Evolutionary conservation across 768 basidiomycete genomes (phyloP).

Genomic region (Kwoniella pini): DNA sequence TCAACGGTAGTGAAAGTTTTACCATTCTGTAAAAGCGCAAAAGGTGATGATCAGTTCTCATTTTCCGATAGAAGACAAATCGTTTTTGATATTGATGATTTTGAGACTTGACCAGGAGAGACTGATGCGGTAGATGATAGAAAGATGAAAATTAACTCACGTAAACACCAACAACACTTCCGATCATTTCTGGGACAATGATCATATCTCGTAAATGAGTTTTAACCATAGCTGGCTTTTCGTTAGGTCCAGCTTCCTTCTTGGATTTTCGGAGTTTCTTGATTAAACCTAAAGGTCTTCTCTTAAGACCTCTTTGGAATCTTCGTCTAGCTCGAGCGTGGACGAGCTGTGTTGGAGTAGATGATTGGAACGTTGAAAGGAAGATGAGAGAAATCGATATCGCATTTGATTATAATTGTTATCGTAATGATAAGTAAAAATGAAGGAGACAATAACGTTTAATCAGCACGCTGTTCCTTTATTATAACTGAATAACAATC

Average conservation of each 20-base stretch:
- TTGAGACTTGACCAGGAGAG: no score
- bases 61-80: no score
- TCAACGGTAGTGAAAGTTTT: constrained; percentile 69
- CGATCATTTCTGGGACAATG: constrained; percentile 99
- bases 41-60: not conserved
- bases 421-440: constrained; percentile 65
- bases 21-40: constrained; percentile 44
- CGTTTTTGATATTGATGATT: no score
- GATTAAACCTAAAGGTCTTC: constrained; percentile 96
- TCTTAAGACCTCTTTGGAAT: constrained; percentile 98
- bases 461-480: not conserved
- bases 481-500: not conserved
- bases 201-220: constrained; percentile 99
- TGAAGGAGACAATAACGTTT: constrained; percentile 9
- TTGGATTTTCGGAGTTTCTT: constrained; percentile 99
- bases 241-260: constrained; percentile 98
- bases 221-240: constrained; percentile 98
- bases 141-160: constrained; percentile 34
- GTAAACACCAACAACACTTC: constrained; percentile 96
- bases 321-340: constrained; percentile 97
- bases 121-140: not conserved
- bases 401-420: not conserved
- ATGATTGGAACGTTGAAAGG: no score
- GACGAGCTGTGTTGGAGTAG: constrained; percentile 72
- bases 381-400: no score